Percentiles rank a stretch among this genome's conserved stretches.
These are phyloP conservation scores for Salix caprea DNA, from an alignment of 345 rosid species.

Conservation along the genomic window DNA sequence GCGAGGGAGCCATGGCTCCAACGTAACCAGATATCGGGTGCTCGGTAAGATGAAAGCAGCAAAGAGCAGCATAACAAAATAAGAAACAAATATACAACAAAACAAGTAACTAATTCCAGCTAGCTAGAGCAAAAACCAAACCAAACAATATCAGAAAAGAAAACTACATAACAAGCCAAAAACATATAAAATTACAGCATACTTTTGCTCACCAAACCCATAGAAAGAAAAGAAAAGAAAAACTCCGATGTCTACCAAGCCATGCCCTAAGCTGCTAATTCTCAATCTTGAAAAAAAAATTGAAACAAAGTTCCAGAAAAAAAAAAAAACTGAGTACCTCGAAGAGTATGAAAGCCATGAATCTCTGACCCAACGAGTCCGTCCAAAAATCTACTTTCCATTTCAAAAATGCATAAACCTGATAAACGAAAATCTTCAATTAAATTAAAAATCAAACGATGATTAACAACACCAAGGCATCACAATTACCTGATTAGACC, in stretches of 20 bases:
- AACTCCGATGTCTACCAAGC: neutral
- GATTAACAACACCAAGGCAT: neutral
- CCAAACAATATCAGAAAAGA: neutral
- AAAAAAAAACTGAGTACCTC: conserved; percentile 37
- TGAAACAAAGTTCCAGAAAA: neutral
- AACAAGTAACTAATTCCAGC: neutral
- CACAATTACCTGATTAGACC: neutral
- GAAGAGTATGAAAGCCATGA: conserved; percentile 80
- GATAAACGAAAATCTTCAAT: neutral
- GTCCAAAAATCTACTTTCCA: conserved; percentile 40
- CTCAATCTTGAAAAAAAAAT: neutral
- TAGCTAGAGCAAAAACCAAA: neutral
- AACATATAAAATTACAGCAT: neutral
- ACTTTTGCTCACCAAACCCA: neutral
- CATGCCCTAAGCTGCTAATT: neutral
- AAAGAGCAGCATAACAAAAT: too few species aligned
- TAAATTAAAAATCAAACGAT: neutral
- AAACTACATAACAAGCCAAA: neutral
- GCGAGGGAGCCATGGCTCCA: neutral
- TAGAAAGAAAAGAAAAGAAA: neutral
- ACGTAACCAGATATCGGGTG: neutral
- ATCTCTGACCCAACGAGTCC: conserved; percentile 65
- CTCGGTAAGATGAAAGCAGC: neutral
- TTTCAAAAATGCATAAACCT: neutral
- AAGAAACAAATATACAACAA: neutral